Evolutionary conservation across 345 rosid genomes (phyloP).

Genomic region (Hibiscus mutabilis): DNA sequence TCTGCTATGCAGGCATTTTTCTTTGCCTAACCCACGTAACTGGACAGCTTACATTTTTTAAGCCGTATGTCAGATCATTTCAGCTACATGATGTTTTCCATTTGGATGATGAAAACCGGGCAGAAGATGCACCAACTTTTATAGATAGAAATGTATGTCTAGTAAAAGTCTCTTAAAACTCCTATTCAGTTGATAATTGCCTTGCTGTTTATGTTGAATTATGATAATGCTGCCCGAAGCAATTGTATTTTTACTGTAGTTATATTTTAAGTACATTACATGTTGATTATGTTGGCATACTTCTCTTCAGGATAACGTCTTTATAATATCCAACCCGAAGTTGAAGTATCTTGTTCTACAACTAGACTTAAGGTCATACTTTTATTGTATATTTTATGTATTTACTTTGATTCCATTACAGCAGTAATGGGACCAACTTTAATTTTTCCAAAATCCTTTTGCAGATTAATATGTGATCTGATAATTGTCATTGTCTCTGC

Average conservation of each 20-base stretch:
- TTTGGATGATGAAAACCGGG: slow-evolving; percentile 80
- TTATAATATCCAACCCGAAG: slow-evolving; percentile 93
- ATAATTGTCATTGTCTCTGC: slow-evolving; percentile 97
- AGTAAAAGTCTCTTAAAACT: not conserved
- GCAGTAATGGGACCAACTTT: not conserved
- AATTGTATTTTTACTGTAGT: slow-evolving; percentile 1
- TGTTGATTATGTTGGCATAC: slow-evolving; percentile 17
- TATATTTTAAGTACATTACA: not conserved
- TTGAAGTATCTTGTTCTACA: slow-evolving; percentile 92
- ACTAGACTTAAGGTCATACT: slow-evolving; percentile 71
- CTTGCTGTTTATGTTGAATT: not conserved
- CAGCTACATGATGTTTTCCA: slow-evolving; percentile 77
- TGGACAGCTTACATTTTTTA: slow-evolving; percentile 22
- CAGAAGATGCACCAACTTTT: slow-evolving; percentile 80
- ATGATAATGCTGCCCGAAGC: not conserved
- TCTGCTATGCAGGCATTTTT: not conserved
- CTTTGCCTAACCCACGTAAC: slow-evolving; percentile 7
- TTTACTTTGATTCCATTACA: not conserved
- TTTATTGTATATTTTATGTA: not conserved
- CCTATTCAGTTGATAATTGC: slow-evolving; percentile 11
- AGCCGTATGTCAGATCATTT: slow-evolving; percentile 51
- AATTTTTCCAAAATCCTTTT: slow-evolving; percentile 15
- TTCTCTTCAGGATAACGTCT: slow-evolving; percentile 76
- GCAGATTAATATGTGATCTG: slow-evolving; percentile 94
- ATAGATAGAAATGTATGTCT: slow-evolving; percentile 76